Conservation (phyloP, 495 filamentous ascomycete species). For the Podospora appendiculata region DNA sequence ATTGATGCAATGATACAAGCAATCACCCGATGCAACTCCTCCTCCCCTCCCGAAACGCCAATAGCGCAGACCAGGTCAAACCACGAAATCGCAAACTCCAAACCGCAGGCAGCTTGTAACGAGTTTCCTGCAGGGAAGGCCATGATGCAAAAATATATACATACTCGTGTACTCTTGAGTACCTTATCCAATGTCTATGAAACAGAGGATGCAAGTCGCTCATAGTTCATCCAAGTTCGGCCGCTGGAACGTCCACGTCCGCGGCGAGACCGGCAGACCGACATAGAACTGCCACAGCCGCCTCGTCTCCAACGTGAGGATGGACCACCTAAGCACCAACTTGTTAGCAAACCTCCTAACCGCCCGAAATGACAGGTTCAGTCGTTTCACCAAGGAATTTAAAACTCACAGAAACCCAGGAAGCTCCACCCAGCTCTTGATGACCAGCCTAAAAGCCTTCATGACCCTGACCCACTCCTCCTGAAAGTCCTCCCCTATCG, state of each 20-base stretch:
- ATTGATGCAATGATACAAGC: too few relatives aligned
- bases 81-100: too few relatives aligned
- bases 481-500: slow-evolving; percentile 49
- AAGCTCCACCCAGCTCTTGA: slow-evolving; percentile 60
- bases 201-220: not conserved
- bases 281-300: slow-evolving; percentile 71
- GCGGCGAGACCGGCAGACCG: slow-evolving; percentile 64
- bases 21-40: too few relatives aligned
- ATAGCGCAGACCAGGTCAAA: too few relatives aligned
- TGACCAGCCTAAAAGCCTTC: slow-evolving; percentile 53
- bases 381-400: not conserved
- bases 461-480: slow-evolving; percentile 57
- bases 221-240: slow-evolving; percentile 48
- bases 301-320: slow-evolving; percentile 49
- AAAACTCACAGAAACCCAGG: slow-evolving; percentile 65
- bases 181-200: not conserved
- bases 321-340: slow-evolving; percentile 43
- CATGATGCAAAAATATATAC: not conserved
- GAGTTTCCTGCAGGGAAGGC: too few relatives aligned
- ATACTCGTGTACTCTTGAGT: too few relatives aligned
- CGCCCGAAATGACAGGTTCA: not conserved
- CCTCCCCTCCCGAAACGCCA: too few relatives aligned
- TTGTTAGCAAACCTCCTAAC: slow-evolving; percentile 13
- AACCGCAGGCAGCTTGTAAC: too few relatives aligned
- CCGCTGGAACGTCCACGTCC: slow-evolving; percentile 55